Base-by-base conservation (phyloP, 331 rosid genomes). In the Prunus yedoensis region DNA sequence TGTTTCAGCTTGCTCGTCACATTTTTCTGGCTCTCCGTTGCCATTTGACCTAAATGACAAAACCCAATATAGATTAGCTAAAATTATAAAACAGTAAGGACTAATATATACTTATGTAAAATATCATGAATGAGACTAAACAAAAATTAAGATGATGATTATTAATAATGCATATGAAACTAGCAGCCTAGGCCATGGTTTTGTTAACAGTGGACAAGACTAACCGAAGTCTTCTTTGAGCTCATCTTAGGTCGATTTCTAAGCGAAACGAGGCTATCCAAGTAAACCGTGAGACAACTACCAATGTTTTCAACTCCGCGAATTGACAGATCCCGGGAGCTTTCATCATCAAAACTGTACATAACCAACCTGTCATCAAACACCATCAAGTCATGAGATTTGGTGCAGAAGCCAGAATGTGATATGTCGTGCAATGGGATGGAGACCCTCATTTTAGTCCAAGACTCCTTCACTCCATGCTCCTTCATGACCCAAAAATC, bases 401-500 rank as follows among this genome's bases (percentile, higher is more conserved):
- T 25, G 16, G 35, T 66, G 20, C 35, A 20, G 18, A 45, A 66
- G 4, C 38, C 71, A 20, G 35, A 45, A 27, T 66, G 54, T 5
- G 54, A 45, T 14, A 66, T 6, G 27, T 13, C 11, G 46, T 9
- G 11, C 32, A 6, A 62, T 16, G 68, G 23, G 68, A 32, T 30
- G 68, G 68, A 32, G 68, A 62, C 47, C n/a, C 14, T 30, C 68
- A 62, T 62, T 62, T 62, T 62, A 18, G 47, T 32, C 68, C 68
- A 62, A 32, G 68, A 62, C 23, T 62, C 68, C 46, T 17, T 32
- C 4, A 62, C 47, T 45, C 56, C 53, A 21, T 67, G 47, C 8
- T 66, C 53, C 12, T 66, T 66, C 71, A 66, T 67, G 12, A 67
- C 71, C 56, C 71, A 67, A 67, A 45, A 46, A 8, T 67, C 71